Conservation (phyloP, 2,329 filamentous ascomycete species). For the Ustulina deusta region DNA sequence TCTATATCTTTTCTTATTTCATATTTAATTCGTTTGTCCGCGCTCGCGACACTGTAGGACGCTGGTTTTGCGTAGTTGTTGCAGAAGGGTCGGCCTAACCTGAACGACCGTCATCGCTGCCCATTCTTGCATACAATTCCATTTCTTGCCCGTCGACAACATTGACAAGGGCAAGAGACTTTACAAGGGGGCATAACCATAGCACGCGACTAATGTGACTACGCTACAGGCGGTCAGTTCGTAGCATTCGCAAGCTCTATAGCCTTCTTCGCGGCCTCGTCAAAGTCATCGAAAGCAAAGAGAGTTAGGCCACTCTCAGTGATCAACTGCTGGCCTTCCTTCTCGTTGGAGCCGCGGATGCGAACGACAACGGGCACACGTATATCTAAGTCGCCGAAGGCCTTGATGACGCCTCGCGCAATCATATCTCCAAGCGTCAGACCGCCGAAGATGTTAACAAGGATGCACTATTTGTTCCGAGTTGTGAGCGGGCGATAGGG, state of each 20-base stretch:
- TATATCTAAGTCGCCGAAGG: constrained; percentile 76
- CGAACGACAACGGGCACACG: constrained; percentile 81
- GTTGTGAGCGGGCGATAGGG: neutral
- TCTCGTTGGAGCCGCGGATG: constrained; percentile 80
- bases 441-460: constrained; percentile 69
- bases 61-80: neutral
- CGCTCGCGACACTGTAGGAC: neutral
- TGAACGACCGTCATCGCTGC: no score
- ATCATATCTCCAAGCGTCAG: constrained; percentile 85
- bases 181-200: neutral
- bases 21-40: neutral
- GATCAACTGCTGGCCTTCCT: constrained; percentile 76
- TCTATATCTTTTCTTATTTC: neutral
- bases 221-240: neutral
- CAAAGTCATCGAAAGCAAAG: constrained; percentile 79
- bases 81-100: neutral
- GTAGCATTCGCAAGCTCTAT: constrained; percentile 65
- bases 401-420: constrained; percentile 77
- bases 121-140: neutral
- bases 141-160: neutral
- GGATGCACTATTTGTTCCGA: constrained; percentile 52
- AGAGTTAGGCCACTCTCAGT: constrained; percentile 74
- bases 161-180: neutral
- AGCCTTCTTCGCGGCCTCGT: constrained; percentile 76
- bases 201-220: neutral